Evolutionary conservation across 345 rosid species (phyloP).

Genomic region (Populus nigra): DNA sequence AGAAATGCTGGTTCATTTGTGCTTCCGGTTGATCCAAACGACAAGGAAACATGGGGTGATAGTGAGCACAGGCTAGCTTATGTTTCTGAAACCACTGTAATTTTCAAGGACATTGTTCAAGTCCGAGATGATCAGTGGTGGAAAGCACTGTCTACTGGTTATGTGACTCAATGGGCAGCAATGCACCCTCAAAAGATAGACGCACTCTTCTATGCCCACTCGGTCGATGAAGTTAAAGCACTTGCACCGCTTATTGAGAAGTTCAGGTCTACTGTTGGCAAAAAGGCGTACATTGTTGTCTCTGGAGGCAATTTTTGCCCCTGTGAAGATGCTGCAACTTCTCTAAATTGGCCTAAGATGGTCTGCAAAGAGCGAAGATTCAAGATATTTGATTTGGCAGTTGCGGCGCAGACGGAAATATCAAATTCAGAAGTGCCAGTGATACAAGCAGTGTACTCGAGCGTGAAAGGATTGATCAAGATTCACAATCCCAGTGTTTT

Average conservation of each 20-base stretch:
- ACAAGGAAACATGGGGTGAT: conserved; percentile 97
- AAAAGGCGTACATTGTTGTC: conserved; percentile 80
- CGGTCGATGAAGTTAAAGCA: conserved; percentile 64
- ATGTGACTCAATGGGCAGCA: conserved; percentile 93
- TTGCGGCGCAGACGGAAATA: conserved; percentile 56
- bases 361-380: conserved; percentile 84
- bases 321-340: conserved; percentile 73
- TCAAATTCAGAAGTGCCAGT: conserved; percentile 90
- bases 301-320: conserved; percentile 84
- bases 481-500: conserved; percentile 91
- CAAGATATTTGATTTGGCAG: conserved; percentile 78
- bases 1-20: conserved; percentile 87
- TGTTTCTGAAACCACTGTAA: conserved; percentile 91
- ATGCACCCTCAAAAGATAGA: conserved; percentile 94
- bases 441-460: conserved; percentile 76
- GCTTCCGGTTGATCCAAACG: conserved; percentile 81
- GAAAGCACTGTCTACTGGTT: conserved; percentile 82
- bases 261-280: conserved; percentile 79
- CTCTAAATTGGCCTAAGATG: conserved; percentile 69
- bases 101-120: conserved; percentile 88
- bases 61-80: conserved; percentile 97
- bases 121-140: conserved; percentile 98
- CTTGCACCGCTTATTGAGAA: conserved; percentile 79
- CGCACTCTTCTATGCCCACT: conserved; percentile 88
- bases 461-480: conserved; percentile 88